These are phyloP conservation scores for Blastobotrys attinorum DNA, from an alignment of 805 yeast species.

Conservation along the genomic window DNA sequence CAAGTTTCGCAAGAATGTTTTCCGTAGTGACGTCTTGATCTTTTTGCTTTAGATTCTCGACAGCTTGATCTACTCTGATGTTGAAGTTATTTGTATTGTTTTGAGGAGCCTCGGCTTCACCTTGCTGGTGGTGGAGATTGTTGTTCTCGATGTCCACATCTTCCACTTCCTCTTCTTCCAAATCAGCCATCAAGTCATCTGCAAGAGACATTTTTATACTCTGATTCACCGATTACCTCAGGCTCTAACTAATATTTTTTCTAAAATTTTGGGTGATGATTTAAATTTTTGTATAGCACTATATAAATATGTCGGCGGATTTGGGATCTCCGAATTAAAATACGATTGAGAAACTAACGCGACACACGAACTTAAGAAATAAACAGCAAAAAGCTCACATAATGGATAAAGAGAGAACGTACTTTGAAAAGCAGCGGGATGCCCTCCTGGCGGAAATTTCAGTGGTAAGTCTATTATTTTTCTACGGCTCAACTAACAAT, in stretches of 20 bases:
- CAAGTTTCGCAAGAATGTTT: slow-evolving; percentile 11
- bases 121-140: not conserved
- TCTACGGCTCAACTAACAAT: not conserved
- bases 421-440: slow-evolving; percentile 55
- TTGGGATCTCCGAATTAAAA: not conserved
- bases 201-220: slow-evolving; percentile 32
- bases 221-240: no score
- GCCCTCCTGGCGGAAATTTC: slow-evolving; percentile 50
- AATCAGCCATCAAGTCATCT: slow-evolving; percentile 34
- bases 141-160: not conserved
- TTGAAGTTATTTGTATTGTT: not conserved
- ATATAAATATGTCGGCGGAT: not conserved
- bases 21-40: slow-evolving; percentile 14
- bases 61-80: not conserved
- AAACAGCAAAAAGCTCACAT: no score
- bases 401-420: slow-evolving; percentile 18
- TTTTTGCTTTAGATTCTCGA: not conserved
- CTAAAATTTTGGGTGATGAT: not conserved
- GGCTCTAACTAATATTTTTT: no score
- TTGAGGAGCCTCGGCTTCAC: no score
- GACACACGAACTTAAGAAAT: no score
- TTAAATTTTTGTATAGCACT: not conserved
- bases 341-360: no score
- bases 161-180: slow-evolving; percentile 18
- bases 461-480: slow-evolving; percentile 26